Evolutionary conservation across 192 early-diverging fungal genomes (phyloP), one percentile per base, ranked within the genome.

Genomic region (Paraglomus brasilianum): DNA sequence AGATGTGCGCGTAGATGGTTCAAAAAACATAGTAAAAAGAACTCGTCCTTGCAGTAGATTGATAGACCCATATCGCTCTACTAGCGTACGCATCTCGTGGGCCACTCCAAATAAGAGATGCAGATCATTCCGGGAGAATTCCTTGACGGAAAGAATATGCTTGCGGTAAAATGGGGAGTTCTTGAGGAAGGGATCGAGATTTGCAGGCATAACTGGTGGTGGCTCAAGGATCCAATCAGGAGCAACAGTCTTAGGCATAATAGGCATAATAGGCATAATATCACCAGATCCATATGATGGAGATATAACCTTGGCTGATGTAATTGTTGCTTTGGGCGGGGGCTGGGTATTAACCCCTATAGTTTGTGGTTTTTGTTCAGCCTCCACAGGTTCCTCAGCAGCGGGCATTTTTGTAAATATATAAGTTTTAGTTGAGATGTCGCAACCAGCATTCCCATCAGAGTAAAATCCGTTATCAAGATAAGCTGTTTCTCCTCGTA

Each of bases 71-170:
- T 91, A 87, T 50, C 92, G 87, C 78, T 99, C 93, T 11, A 99
- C 97, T 38, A 90, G 79, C 13, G 87, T 94, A 72, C 93, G 89
- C 93, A 99, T 95, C 80, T 99, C 97, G 72, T 96, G 91, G 0
- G 97, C 97, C 11, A 97, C 87, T 19, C 93, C 91, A 81, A 99
- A 99, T 45, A 99, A 79, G 42, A 91, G 77, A 79, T 99, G 97
- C 55, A 98, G 83, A 69, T 99, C 96, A 55, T 93, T 86, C 60
- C 97, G 87, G 61, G 85, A 83, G 78, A 99, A 99, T 80, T 95
- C 93, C 68, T 92, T 88, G 13, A 94, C 93, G 57, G 86, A 87
- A 40, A 97, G 79, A 41, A 99, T 93, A 79, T 98, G 91, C 81
- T 97, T 94, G 72, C 89, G 89, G 74, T 86, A 95, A 85, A 96